phyloP scores from a whole-genome alignment of 139 green algal species.

The Volvox reticuliferus region DNA sequence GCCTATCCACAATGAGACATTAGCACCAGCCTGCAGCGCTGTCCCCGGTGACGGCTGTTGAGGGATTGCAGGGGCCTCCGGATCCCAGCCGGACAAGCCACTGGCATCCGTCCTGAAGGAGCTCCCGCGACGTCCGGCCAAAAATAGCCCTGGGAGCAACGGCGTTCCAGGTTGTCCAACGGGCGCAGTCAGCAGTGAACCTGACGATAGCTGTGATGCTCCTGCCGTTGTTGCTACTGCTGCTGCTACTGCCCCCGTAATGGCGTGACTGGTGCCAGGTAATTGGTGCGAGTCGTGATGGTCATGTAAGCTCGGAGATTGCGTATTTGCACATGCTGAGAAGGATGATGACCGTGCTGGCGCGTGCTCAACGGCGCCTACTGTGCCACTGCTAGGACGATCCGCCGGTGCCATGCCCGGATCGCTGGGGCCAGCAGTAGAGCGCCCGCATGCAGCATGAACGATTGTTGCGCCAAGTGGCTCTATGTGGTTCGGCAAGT shows the following conservation, averaged over 20 bases:
- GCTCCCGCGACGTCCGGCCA: neutral
- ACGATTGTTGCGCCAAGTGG: neutral
- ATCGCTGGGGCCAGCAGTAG: neutral
- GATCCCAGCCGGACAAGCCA: constrained; percentile 24
- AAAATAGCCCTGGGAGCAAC: constrained; percentile 10
- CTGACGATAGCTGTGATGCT: neutral
- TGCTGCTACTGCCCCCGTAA: neutral
- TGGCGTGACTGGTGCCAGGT: neutral
- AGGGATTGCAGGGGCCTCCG: neutral
- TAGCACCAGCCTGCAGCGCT: neutral
- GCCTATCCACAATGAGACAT: constrained; percentile 13
- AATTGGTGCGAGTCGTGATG: neutral
- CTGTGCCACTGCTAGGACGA: neutral
- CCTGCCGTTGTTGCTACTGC: neutral
- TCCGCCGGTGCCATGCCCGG: neutral
- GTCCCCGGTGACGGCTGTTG: neutral
- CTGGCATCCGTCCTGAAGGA: constrained; percentile 11
- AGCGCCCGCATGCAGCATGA: neutral
- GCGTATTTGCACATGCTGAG: neutral
- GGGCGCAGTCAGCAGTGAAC: neutral
- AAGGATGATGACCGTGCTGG: neutral
- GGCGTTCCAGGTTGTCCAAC: neutral
- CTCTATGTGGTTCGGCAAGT: neutral
- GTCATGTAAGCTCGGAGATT: neutral
- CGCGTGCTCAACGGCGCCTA: neutral